Evolutionary conservation across 2,329 filamentous ascomycete genomes (phyloP).

Genomic region (Helotiales sp.): DNA sequence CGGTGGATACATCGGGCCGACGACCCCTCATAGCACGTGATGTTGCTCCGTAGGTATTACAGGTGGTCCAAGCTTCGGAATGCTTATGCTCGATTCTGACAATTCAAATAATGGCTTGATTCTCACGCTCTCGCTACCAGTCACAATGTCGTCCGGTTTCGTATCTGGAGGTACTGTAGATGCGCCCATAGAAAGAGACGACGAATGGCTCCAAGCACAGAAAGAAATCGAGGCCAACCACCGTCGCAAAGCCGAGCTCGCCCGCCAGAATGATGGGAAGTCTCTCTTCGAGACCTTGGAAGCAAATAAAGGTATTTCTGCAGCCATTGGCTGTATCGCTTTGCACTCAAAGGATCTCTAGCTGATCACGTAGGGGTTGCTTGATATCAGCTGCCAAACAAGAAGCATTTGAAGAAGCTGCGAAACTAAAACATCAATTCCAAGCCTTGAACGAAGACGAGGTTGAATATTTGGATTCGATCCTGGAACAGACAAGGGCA

Average conservation of each 20-base stretch:
- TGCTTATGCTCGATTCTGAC: no score
- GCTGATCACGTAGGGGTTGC: constrained; percentile 36
- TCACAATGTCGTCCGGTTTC: constrained; percentile 48
- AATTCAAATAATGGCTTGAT: background rate
- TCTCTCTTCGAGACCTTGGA: constrained; percentile 74
- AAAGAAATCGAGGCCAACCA: constrained; percentile 39
- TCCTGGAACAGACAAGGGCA: constrained; percentile 47
- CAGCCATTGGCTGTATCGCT: constrained; percentile 10
- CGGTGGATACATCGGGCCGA: no score
- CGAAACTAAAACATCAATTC: constrained; percentile 74
- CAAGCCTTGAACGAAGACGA: constrained; percentile 77
- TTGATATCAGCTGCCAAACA: constrained; percentile 67
- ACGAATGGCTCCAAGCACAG: constrained; percentile 37
- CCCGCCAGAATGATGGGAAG: constrained; percentile 46
- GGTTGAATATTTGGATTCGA: constrained; percentile 69
- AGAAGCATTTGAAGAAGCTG: constrained; percentile 76
- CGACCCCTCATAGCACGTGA: no score
- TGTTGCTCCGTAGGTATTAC: no score
- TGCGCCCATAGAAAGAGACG: constrained; percentile 40
- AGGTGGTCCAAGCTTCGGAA: no score
- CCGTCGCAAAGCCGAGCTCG: constrained; percentile 38
- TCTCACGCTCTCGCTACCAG: background rate
- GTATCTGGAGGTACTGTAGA: constrained; percentile 51
- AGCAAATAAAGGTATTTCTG: constrained; percentile 70
- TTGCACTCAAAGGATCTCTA: constrained; percentile 1